Conservation (phyloP, 495 filamentous ascomycete species). For the Aspergillus saccharolyticus region DNA sequence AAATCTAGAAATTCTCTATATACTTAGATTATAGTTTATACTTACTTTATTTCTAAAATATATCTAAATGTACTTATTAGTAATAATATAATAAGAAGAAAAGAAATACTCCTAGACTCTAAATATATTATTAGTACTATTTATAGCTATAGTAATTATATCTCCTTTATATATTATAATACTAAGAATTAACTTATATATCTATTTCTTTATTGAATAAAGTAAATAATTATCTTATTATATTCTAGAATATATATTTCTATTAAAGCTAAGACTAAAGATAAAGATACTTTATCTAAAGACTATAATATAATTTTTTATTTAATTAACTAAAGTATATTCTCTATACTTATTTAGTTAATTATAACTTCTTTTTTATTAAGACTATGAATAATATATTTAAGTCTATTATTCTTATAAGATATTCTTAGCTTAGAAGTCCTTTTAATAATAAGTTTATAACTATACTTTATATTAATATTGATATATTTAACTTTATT, state of each 20-base stretch:
- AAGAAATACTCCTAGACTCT: neutral
- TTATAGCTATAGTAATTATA: neutral
- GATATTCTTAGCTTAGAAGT: neutral
- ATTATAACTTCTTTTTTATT: neutral
- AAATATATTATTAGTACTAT: neutral
- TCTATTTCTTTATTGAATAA: neutral
- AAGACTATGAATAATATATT: neutral
- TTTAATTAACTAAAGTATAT: neutral
- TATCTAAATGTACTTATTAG: conserved; percentile 1
- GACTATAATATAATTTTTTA: conserved; percentile 4
- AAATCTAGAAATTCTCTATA: neutral
- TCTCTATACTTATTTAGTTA: neutral
- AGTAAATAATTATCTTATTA: neutral
- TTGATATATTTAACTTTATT: neutral
- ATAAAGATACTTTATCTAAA: neutral
- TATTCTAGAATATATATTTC: neutral
- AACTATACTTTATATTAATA: neutral
- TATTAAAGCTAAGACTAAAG: neutral
- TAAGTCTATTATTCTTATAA: neutral
- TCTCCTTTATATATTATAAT: neutral
- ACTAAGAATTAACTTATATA: neutral
- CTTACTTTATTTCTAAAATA: neutral
- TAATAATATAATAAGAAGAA: neutral
- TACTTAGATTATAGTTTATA: neutral
- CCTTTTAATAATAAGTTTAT: neutral